Percentiles rank a stretch among this genome's conserved stretches.
Evolutionary conservation across 371 early-diverging fungal species (phyloP).

Genomic region (Fennellomyces sp.): DNA sequence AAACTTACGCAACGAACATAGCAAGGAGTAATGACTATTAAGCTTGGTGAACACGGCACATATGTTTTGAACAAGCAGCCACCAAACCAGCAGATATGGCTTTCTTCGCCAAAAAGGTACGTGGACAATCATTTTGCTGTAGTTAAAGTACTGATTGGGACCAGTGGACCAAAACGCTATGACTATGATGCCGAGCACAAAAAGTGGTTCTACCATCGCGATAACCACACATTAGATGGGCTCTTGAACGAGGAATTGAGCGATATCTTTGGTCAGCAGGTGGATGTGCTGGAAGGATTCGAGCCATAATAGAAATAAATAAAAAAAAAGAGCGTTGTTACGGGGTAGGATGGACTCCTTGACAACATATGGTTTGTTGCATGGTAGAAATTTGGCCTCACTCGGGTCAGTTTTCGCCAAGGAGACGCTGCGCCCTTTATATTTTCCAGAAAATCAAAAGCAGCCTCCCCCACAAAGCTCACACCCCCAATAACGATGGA

Average conservation of each 20-base stretch:
- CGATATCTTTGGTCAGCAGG: constrained; percentile 26
- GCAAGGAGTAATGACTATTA: constrained; percentile 90
- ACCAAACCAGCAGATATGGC: constrained; percentile 98
- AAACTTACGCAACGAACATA: constrained; percentile 5
- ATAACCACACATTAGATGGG: constrained; percentile 66
- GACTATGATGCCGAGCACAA: constrained; percentile 64
- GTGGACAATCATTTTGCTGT: too few species aligned
- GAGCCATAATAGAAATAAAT: background rate
- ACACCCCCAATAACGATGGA: too few species aligned
- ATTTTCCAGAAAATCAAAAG: too few species aligned
- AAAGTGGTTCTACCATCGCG: constrained; percentile 80
- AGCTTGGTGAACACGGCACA: constrained; percentile 84
- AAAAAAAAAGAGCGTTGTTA: background rate
- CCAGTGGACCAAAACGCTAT: constrained; percentile 92
- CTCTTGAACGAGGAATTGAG: constrained; percentile 73
- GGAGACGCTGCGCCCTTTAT: too few species aligned
- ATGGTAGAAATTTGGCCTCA: background rate
- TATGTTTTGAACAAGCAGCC: constrained; percentile 99
- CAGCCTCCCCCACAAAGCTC: background rate
- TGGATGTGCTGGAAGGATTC: constrained; percentile 34
- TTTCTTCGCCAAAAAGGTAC: constrained; percentile 92
- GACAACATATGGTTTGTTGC: background rate
- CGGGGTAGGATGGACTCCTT: background rate
- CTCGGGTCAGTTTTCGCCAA: too few species aligned
- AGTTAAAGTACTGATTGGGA: background rate